phyloP scores from a whole-genome alignment of 2,329 filamentous ascomycete genomes.

The Trichoderma lentiforme region DNA sequence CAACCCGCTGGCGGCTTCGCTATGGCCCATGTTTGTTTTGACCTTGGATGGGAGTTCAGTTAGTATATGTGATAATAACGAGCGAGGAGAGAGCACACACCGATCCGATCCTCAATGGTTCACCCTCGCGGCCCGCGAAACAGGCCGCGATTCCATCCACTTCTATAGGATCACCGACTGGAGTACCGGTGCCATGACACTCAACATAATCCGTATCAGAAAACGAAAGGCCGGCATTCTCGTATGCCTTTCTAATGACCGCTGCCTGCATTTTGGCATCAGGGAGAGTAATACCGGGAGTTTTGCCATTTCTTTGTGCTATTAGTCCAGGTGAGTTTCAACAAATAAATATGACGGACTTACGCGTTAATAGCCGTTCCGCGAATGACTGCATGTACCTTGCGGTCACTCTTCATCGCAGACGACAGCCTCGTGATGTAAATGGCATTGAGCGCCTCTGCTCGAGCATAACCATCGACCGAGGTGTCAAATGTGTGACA shows the following conservation, averaged over 20 bases:
- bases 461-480: constrained; percentile 35
- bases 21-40: constrained; percentile 25
- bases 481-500: constrained; percentile 33
- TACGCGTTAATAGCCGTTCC: constrained; percentile 20
- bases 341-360: not conserved
- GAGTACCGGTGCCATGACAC: constrained; percentile 52
- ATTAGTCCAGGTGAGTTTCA: not conserved
- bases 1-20: constrained; percentile 22
- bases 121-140: constrained; percentile 13
- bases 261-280: constrained; percentile 26
- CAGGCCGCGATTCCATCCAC: constrained; percentile 40
- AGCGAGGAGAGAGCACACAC: not conserved
- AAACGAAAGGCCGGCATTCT: not conserved
- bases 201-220: constrained; percentile 33
- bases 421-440: constrained; percentile 30
- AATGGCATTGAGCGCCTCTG: constrained; percentile 29
- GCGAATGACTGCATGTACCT: constrained; percentile 22
- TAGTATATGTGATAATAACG: not conserved
- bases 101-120: not conserved
- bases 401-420: constrained; percentile 26
- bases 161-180: constrained; percentile 52
- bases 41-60: constrained; percentile 6
- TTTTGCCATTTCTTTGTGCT: constrained; percentile 22
- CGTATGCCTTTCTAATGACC: constrained; percentile 34
- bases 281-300: constrained; percentile 26